These are phyloP conservation scores for Aleurites moluccanus DNA, from an alignment of 441 rosid species.

Conservation along the genomic window DNA sequence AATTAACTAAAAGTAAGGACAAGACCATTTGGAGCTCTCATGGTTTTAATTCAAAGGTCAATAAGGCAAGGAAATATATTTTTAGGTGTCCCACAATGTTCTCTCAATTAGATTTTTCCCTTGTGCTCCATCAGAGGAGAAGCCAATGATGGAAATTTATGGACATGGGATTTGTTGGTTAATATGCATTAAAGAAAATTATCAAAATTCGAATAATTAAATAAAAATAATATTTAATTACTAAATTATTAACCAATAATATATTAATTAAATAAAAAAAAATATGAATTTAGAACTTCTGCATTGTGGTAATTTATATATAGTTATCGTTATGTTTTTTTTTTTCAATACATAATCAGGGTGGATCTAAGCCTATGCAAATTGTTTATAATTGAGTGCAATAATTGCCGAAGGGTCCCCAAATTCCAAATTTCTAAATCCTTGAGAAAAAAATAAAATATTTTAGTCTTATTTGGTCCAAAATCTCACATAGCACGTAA, in stretches of 20 bases:
- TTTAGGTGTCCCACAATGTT: neutral
- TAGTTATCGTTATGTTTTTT: too few relatives aligned
- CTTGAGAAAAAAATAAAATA: constrained; percentile 14
- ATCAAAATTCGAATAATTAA: too few relatives aligned
- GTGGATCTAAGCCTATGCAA: neutral
- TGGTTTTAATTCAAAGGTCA: neutral
- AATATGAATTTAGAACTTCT: too few relatives aligned
- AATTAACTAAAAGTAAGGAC: neutral
- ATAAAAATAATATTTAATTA: too few relatives aligned
- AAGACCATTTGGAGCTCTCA: neutral
- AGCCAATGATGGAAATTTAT: too few relatives aligned
- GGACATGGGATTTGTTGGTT: too few relatives aligned
- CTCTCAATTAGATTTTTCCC: neutral
- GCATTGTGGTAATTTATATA: too few relatives aligned
- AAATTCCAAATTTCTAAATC: constrained; percentile 34
- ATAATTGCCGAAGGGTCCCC: constrained; percentile 42
- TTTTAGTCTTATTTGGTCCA: constrained; percentile 19
- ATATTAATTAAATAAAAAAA: too few relatives aligned
- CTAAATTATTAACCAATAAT: too few relatives aligned
- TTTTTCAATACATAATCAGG: neutral
- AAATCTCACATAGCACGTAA: constrained; percentile 31
- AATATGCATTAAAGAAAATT: too few relatives aligned
- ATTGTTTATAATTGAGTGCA: constrained; percentile 25
- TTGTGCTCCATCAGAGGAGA: neutral
- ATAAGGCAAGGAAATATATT: neutral